Base-by-base conservation (phyloP, 345 rosid species). In the Hypericum perforatum region DNA sequence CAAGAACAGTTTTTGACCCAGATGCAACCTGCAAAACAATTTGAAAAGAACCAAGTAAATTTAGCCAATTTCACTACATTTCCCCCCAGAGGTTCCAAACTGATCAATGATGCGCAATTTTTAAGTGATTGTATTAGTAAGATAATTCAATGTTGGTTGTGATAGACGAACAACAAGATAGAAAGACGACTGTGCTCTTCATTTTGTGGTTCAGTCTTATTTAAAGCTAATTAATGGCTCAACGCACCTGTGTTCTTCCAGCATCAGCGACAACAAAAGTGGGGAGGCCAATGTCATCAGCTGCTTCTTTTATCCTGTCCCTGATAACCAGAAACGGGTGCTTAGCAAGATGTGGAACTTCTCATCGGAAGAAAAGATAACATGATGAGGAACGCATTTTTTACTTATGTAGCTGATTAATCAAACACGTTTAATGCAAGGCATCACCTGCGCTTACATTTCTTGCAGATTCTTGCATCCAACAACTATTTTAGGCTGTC, bases 251-350 rank as follows among this genome's bases (percentile, higher is more conserved):
- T 56, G 97, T 89, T 78, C 82, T 63, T 65, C 95, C 97, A 46
- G 95, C 97, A 81, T 89, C 97, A 49, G 97, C 87, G n/a, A 86
- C 95, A 61, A 80, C 84, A 72, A 81, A 89, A 60, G 95, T 82
- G 5, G 95, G 94, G 60, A 89, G 94, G 62, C 95, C 94, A 40
- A 77, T 61, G 55, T 57, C 70, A 65, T 86, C 90, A 70, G 97
- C 94, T 57, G 84, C 81, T 71, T 84, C 95, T 67, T 74, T 67
- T 56, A 83, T 63, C 69, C 69, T 84, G 63, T 78, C 84, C 95
- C 95, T 86, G 70, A 56, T 15, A 61, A 43, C 37, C 14, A 56
- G 57, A 13, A 16, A 52, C 6, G 16, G 9, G 12, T 7, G 64
- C 41, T 14, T 55, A 54, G 8, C 41, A 7, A 11, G 10, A 5